Percentiles rank a stretch among this genome's conserved stretches.
Evolutionary conservation across 164 flowering plant species (phyloP).

Genomic region (Dillenia turbinata): DNA sequence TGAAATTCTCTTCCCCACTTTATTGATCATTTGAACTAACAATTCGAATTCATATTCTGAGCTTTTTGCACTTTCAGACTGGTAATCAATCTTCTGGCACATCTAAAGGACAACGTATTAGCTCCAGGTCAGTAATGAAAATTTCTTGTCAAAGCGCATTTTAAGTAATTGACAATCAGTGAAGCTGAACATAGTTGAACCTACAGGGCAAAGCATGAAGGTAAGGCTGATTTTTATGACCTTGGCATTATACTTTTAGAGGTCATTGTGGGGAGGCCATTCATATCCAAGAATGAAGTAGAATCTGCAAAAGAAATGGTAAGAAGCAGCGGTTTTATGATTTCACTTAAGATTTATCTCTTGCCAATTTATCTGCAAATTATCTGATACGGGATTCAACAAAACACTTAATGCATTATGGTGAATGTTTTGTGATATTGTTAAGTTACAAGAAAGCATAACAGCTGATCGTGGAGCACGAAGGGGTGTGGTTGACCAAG

Average conservation of each 20-base stretch:
- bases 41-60: conserved; percentile 1
- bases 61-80: conserved; percentile 33
- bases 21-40: conserved; percentile 6
- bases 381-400: no score
- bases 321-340: background rate
- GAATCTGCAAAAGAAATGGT: conserved; percentile 50
- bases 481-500: conserved; percentile 52
- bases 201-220: conserved; percentile 46
- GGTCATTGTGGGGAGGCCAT: conserved; percentile 54
- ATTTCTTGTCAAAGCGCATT: background rate
- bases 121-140: conserved; percentile 39
- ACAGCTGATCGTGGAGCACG: conserved; percentile 38
- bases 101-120: conserved; percentile 25
- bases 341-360: no score
- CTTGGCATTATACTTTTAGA: conserved; percentile 86
- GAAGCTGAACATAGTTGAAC: background rate
- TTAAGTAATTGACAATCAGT: background rate
- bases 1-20: background rate
- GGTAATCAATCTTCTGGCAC: conserved; percentile 28
- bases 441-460: conserved; percentile 50
- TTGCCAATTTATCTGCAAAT: no score
- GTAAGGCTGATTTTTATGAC: conserved; percentile 60
- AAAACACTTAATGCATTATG: background rate
- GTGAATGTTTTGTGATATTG: background rate
- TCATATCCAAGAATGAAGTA: conserved; percentile 45